Percentiles rank a stretch among this genome's conserved stretches.
Evolutionary conservation across 371 early-diverging fungal species (phyloP).

Genomic region (Apophysomyces trapeziformis): DNA sequence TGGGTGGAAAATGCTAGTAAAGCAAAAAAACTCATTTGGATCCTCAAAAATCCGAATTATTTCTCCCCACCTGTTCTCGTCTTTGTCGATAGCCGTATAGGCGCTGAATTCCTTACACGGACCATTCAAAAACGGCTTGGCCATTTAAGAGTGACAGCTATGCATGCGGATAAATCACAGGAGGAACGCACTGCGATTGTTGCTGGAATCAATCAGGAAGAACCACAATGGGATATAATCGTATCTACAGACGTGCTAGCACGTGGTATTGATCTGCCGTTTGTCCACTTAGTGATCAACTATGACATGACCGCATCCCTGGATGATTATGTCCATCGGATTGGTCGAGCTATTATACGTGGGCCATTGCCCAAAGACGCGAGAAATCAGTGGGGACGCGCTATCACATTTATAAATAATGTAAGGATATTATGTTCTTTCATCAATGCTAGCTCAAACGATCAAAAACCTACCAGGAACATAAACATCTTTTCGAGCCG

Average conservation of each 20-base stretch:
- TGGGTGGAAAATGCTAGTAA: slow-evolving; percentile 71
- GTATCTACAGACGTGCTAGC: slow-evolving; percentile 63
- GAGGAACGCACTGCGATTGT: slow-evolving; percentile 48
- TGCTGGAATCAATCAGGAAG: slow-evolving; percentile 37
- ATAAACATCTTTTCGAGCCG: slow-evolving; percentile 48
- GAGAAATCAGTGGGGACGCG: slow-evolving; percentile 43
- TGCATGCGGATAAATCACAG: slow-evolving; percentile 60
- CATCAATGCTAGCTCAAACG: background rate
- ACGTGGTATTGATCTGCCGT: slow-evolving; percentile 56
- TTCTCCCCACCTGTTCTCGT: slow-evolving; percentile 58
- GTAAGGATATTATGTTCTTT: slow-evolving; percentile 27
- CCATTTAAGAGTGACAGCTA: slow-evolving; percentile 42
- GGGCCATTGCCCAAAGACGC: slow-evolving; percentile 29
- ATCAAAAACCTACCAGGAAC: slow-evolving; percentile 36
- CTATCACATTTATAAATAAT: slow-evolving; percentile 66
- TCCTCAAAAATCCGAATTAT: slow-evolving; percentile 60
- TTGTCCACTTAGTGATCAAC: slow-evolving; percentile 58
- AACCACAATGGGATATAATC: slow-evolving; percentile 47
- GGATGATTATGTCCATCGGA: slow-evolving; percentile 64
- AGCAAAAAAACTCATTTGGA: slow-evolving; percentile 58
- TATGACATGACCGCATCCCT: slow-evolving; percentile 66
- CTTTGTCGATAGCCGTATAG: slow-evolving; percentile 64
- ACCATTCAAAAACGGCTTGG: slow-evolving; percentile 48
- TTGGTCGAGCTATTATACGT: slow-evolving; percentile 54
- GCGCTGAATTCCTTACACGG: slow-evolving; percentile 55